Conservation (phyloP, 345 rosid genomes). For the Brassica incana region DNA sequence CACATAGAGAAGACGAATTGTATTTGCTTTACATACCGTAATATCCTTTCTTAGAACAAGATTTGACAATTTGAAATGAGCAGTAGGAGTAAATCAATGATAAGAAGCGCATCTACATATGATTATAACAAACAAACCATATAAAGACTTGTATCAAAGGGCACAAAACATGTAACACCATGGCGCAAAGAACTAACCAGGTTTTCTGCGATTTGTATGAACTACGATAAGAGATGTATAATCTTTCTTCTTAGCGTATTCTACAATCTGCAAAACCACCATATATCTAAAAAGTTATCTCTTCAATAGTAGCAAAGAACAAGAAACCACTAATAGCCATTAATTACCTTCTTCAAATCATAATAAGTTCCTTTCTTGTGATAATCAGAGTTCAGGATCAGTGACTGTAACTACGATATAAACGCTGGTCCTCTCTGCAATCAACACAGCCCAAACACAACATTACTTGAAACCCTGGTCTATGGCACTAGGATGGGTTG, state of each 20-base stretch:
- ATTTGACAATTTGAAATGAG: slow-evolving; percentile 86
- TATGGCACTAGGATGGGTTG: too few relatives aligned
- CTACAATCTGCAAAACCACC: slow-evolving; percentile 61
- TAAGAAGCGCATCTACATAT: slow-evolving; percentile 70
- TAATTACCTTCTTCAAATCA: slow-evolving; percentile 78
- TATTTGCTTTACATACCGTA: slow-evolving; percentile 49
- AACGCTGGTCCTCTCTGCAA: slow-evolving; percentile 87
- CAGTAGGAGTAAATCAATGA: slow-evolving; percentile 93
- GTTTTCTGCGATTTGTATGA: slow-evolving; percentile 87
- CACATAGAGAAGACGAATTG: neutral
- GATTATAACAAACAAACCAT: neutral
- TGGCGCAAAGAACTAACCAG: slow-evolving; percentile 54
- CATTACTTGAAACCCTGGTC: too few relatives aligned
- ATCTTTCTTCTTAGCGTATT: slow-evolving; percentile 79
- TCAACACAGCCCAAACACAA: neutral
- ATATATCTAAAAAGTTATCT: neutral
- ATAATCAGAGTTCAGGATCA: slow-evolving; percentile 84
- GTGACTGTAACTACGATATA: slow-evolving; percentile 68
- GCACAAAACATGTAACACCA: neutral
- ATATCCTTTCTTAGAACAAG: slow-evolving; percentile 87
- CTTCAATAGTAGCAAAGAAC: neutral
- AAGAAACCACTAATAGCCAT: neutral
- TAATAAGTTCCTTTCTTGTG: slow-evolving; percentile 75
- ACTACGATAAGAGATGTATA: slow-evolving; percentile 81
- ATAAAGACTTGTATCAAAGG: neutral